phyloP scores from a whole-genome alignment of 495 filamentous ascomycete genomes.

The Talaromyces borbonicus region DNA sequence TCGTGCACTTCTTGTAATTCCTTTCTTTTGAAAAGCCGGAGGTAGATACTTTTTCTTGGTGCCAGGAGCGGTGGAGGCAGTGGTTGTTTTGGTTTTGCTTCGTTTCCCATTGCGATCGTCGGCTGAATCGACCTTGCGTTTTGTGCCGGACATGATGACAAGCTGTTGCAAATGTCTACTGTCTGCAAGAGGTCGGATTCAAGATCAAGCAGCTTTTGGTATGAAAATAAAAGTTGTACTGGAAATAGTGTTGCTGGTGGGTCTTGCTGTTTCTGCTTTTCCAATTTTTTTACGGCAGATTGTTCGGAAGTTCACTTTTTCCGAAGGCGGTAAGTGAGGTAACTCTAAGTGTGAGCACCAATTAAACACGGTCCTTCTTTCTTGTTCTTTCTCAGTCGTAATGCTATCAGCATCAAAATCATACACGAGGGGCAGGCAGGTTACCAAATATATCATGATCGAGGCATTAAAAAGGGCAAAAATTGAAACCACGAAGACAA shows the following conservation, averaged over 20 bases:
- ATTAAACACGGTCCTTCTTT: too few species aligned
- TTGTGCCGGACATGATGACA: slow-evolving; percentile 33
- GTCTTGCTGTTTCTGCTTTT: neutral
- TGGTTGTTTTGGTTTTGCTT: slow-evolving; percentile 31
- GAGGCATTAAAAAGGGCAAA: too few species aligned
- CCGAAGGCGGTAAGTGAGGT: neutral
- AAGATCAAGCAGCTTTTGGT: too few species aligned
- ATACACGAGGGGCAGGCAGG: too few species aligned
- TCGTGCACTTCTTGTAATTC: slow-evolving; percentile 18
- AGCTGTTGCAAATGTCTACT: slow-evolving; percentile 5
- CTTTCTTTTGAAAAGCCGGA: slow-evolving; percentile 24
- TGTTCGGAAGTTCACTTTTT: neutral
- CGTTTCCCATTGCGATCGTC: slow-evolving; percentile 41
- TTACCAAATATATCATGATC: too few species aligned
- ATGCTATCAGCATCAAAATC: too few species aligned
- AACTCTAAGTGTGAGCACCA: neutral
- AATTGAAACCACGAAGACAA: too few species aligned
- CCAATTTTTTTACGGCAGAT: slow-evolving; percentile 4
- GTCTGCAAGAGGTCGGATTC: too few species aligned
- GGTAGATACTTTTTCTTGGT: slow-evolving; percentile 25
- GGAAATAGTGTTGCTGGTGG: neutral
- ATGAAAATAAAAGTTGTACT: too few species aligned
- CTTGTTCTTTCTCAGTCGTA: too few species aligned
- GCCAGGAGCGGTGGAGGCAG: slow-evolving; percentile 13
- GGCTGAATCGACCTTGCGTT: slow-evolving; percentile 31